Evolutionary conservation across 805 yeast species (phyloP), one percentile per base, ranked within the genome.

Genomic region (Wickerhamiella allomyrinae): DNA sequence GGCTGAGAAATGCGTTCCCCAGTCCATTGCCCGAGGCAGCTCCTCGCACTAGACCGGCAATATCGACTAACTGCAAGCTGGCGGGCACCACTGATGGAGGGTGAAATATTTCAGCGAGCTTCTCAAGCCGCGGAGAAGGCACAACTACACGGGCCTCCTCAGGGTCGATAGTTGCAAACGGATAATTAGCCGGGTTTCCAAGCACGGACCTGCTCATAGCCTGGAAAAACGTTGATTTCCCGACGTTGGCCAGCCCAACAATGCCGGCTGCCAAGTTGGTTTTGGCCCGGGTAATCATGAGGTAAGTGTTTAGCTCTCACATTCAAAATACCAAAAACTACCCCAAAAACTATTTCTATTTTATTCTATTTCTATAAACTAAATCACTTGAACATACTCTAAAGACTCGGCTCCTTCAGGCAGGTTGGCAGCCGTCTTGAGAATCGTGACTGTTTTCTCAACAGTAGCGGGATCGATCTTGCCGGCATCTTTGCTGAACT

Each of bases 161-260:
- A 0, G 85, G 83, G 42, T 77, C 82, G 43, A 78, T 79, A 7
- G 86, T 78, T 8, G 86, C 86, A 60, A 77, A 78, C 7, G 86
- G 85, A 57, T 77, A 73, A 51, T 73, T 73, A 31, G 78, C 78
- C 1, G 84, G 63, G 54, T 76, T 77, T 2, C 86, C 84, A 36
- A 77, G 64, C 7, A 66, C 66, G 27, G 77, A 72, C 47, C 64
- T 68, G 25, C 85, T 76, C 44, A 78, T 70, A 17, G 82, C 73
- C 51, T 70, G 76, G 56, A 70, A 70, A 45, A 70, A 69, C 47
- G 81, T 68, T 7, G 74, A 65, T 63, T 78, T 57, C 61, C 85
- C 70, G 57, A 69, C 85, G 53, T 78, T 78, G 34, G 86, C 85
- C 23, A 78, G 65, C 1, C 81, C 76, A 2, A 71, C 75, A 43